These are phyloP conservation scores for Verticillium tricorpus DNA, from an alignment of 2,329 filamentous ascomycete genomes.

Conservation along the genomic window DNA sequence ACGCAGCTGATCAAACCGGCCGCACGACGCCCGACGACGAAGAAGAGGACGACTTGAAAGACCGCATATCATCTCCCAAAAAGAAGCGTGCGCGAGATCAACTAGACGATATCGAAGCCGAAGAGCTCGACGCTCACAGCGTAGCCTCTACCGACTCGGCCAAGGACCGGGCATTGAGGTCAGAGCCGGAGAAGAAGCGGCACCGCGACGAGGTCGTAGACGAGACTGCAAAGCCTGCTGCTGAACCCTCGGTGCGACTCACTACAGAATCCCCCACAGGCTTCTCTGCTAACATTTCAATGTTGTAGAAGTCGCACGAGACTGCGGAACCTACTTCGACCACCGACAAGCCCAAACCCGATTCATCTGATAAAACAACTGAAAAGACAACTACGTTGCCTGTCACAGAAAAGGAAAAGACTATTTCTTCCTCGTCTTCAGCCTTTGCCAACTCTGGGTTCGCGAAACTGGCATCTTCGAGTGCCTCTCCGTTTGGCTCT, in stretches of 20 bases:
- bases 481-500: conserved; percentile 59
- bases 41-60: conserved; percentile 36
- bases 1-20: conserved; percentile 13
- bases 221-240: conserved; percentile 13
- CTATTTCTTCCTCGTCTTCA: conserved; percentile 33
- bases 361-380: background rate
- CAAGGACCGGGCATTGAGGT: conserved; percentile 39
- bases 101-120: conserved; percentile 41
- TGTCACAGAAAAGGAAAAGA: conserved; percentile 20
- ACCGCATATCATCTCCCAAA: conserved; percentile 56
- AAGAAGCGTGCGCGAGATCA: conserved; percentile 62
- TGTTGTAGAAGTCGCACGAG: conserved; percentile 9
- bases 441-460: conserved; percentile 68
- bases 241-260: conserved; percentile 4
- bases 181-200: conserved; percentile 62
- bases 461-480: conserved; percentile 57
- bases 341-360: background rate
- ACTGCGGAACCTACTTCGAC: background rate
- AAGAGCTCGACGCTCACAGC: conserved; percentile 38
- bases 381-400: background rate
- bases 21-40: conserved; percentile 20
- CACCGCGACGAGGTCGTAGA: conserved; percentile 43
- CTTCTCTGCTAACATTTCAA: background rate
- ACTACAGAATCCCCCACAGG: background rate
- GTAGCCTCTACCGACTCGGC: conserved; percentile 37